Evolutionary conservation across 208 protist genomes (phyloP), one percentile per base, ranked within the genome.

Genomic region (Leishmania amazonensis): DNA sequence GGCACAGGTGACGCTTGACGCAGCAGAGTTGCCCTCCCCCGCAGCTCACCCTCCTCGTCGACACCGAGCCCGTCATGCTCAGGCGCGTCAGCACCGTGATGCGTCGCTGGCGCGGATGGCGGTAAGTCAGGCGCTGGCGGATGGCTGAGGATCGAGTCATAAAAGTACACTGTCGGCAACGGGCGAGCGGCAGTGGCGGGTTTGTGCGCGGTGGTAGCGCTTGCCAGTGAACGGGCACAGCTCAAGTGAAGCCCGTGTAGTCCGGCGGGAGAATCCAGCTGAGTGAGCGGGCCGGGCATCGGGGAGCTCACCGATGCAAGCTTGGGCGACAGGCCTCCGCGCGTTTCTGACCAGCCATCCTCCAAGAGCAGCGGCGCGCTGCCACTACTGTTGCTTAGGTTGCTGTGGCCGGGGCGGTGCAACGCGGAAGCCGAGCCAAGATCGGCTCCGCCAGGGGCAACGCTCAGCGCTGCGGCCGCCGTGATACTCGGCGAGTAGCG

Each of bases 131-230:
- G 73, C 73, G 24, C 73, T n/a, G 47, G 73, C 40, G n/a, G 6
- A 42, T 64, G 53, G 35, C 54, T 78, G 28, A 88, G 70, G 54
- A 91, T 85, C 58, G 88, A 86, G 60, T 91, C 86, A 68, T 87
- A 89, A 81, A 91, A 91, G 77, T 84, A 91, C 47, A 89, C 88
- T 5, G 78, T 80, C 17, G 86, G 88, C 81, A 89, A 80, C 73
- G 75, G 64, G 9, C 83, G 78, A 35, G 64, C 60, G 19, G 78
- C 28, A 35, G 76, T 60, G 13, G 58, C n/a, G 8, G 45, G 42
- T 54, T 74, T 74, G 70, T 54, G 45, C 24, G 70, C 4, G 9
- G 21, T 8, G 42, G 45, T 5, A 74, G 70, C 21, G 70, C 70
- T 74, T 28, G 45, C 28, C n/a, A 35, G 70, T 35, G 70, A 74